Conservation (phyloP, 306 rosid genomes). For the Amphicarpaea edgeworthii region DNA sequence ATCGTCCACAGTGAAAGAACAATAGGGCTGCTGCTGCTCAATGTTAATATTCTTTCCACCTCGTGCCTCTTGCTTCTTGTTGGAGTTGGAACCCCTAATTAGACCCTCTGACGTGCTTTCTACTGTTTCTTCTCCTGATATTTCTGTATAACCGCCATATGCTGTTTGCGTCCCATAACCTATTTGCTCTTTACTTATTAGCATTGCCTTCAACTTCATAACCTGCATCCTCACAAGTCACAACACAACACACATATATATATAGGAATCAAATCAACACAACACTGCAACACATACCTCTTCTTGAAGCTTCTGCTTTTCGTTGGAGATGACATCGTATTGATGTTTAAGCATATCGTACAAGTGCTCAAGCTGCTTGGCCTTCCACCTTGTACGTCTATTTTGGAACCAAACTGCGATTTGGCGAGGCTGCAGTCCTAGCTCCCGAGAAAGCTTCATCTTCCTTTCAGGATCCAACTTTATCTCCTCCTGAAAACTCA, state of each 20-base stretch:
- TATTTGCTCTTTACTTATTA: constrained; percentile 55
- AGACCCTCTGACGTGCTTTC: constrained; percentile 59
- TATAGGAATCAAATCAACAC: neutral
- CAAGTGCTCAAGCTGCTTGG: constrained; percentile 80
- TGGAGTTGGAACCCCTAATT: constrained; percentile 48
- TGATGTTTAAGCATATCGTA: constrained; percentile 79
- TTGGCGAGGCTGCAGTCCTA: constrained; percentile 90
- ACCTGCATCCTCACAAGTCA: constrained; percentile 52
- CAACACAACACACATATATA: neutral
- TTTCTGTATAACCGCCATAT: constrained; percentile 54
- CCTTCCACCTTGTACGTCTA: constrained; percentile 91
- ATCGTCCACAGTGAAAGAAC: constrained; percentile 62
- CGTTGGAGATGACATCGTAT: constrained; percentile 63
- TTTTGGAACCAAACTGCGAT: constrained; percentile 98
- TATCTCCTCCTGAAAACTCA: constrained; percentile 83
- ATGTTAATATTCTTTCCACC: constrained; percentile 46
- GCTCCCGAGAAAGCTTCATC: constrained; percentile 80
- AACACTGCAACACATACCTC: no score
- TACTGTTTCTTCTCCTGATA: constrained; percentile 70
- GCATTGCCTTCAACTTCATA: constrained; percentile 59
- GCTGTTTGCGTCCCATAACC: constrained; percentile 53
- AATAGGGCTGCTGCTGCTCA: constrained; percentile 51
- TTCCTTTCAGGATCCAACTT: constrained; percentile 90
- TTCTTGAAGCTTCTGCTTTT: constrained; percentile 80
- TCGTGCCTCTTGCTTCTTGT: constrained; percentile 42